Evolutionary conservation across 2,329 filamentous ascomycete genomes (phyloP).

Genomic region (Gaeumannomyces sp.): DNA sequence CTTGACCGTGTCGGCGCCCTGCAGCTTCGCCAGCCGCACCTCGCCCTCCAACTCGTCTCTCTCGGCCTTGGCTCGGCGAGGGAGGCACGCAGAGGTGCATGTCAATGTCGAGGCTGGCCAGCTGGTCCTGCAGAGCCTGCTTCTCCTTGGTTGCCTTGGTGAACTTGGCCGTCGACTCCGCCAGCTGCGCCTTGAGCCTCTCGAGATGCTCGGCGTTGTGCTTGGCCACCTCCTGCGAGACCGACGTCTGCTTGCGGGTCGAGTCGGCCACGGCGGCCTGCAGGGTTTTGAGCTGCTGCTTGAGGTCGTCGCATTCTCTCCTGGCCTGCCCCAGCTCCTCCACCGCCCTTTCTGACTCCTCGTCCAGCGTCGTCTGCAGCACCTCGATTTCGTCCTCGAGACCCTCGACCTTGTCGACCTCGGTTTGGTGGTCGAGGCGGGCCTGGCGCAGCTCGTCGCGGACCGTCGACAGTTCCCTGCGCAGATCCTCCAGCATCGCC

Average conservation of each 20-base stretch:
- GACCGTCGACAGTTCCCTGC: conserved; percentile 58
- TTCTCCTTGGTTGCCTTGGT: conserved; percentile 54
- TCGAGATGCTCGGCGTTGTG: conserved; percentile 37
- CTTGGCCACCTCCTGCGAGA: conserved; percentile 28
- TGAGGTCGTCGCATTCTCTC: conserved; percentile 37
- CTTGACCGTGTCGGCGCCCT: conserved; percentile 52
- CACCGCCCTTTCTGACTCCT: conserved; percentile 55
- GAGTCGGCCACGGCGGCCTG: conserved; percentile 21
- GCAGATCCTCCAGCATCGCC: conserved; percentile 56
- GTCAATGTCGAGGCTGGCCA: conserved; percentile 53
- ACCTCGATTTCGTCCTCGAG: conserved; percentile 74
- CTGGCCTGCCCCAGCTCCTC: conserved; percentile 38
- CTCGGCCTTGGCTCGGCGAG: conserved; percentile 56
- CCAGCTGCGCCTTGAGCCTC: conserved; percentile 49
- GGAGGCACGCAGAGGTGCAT: conserved; percentile 50
- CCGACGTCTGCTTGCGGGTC: conserved; percentile 22
- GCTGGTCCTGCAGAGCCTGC: conserved; percentile 56
- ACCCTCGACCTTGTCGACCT: conserved; percentile 59
- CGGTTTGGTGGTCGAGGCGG: conserved; percentile 54
- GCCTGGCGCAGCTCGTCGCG: conserved; percentile 66
- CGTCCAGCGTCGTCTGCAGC: conserved; percentile 58
- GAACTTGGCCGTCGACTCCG: conserved; percentile 53
- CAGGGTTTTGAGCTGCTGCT: conserved; percentile 34
- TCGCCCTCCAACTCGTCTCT: conserved; percentile 60
- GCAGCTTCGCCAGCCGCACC: conserved; percentile 47